Conservation (phyloP, 192 early-diverging fungal genomes). For the Kickxella alabastrina region DNA sequence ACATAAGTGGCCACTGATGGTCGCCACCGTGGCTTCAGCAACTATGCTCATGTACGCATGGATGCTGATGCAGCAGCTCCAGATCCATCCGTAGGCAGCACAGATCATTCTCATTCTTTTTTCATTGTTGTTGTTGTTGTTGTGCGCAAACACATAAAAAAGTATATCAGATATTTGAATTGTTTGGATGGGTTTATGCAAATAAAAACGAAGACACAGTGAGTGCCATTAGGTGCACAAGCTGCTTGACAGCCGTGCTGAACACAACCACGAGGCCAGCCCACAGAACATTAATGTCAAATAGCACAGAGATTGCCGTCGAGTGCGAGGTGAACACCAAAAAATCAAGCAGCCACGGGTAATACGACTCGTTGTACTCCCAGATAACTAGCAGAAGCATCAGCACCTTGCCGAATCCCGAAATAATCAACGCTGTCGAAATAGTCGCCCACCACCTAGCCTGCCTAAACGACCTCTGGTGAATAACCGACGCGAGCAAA, state of each 20-base stretch:
- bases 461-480: conserved; percentile 24
- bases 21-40: conserved; percentile 37
- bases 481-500: conserved; percentile 29
- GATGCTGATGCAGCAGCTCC: conserved; percentile 42
- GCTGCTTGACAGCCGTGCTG: conserved; percentile 38
- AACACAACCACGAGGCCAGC: conserved; percentile 40
- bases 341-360: conserved; percentile 75
- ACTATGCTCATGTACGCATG: conserved; percentile 45
- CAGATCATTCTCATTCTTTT: too few species aligned
- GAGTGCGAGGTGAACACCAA: conserved; percentile 74
- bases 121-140: too few species aligned
- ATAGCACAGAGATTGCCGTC: conserved; percentile 57
- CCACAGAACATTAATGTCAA: conserved; percentile 38
- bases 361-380: conserved; percentile 81
- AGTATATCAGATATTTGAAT: too few species aligned
- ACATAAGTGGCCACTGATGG: conserved; percentile 35
- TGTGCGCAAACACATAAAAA: too few species aligned
- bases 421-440: conserved; percentile 69
- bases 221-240: conserved; percentile 24
- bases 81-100: conserved; percentile 15
- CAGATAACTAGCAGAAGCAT: conserved; percentile 87
- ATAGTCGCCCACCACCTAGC: conserved; percentile 32
- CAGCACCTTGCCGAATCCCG: conserved; percentile 83
- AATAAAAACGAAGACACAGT: conserved; percentile 15
- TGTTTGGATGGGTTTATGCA: conserved; percentile 3